Percentiles rank a stretch among this genome's conserved stretches.
Evolutionary conservation across 2,329 filamentous ascomycete species (phyloP).

Genomic region (Fusarium illudens): DNA sequence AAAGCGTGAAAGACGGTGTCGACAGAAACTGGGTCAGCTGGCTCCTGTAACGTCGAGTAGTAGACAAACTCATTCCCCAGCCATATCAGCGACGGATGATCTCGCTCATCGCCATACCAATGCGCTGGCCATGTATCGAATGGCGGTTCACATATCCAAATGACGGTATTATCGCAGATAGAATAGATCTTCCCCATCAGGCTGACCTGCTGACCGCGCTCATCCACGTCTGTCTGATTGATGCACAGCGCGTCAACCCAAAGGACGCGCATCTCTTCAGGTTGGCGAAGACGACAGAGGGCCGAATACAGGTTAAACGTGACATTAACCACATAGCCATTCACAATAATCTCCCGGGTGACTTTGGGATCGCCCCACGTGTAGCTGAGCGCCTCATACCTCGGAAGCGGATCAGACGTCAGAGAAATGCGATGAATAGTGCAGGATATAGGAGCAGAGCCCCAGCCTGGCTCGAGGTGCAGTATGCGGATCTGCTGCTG

Average conservation of each 20-base stretch:
- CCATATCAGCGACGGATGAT: not conserved
- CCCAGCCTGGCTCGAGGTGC: not conserved
- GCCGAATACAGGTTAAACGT: not conserved
- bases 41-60: not conserved
- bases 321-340: not conserved
- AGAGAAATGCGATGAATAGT: not conserved
- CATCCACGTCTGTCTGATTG: not conserved
- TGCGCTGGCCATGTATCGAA: not conserved
- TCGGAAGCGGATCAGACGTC: not conserved
- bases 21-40: not conserved
- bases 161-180: not conserved
- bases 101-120: not conserved
- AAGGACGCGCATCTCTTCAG: not conserved
- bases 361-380: not conserved
- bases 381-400: not conserved
- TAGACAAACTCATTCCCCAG: not conserved
- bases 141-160: not conserved
- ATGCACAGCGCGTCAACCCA: not conserved
- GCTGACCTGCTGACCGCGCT: not conserved
- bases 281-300: not conserved
- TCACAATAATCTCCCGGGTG: not conserved
- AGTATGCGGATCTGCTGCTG: not conserved
- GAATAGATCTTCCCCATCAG: not conserved
- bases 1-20: not conserved
- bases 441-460: not conserved